phyloP scores from a whole-genome alignment of 2,329 filamentous ascomycete genomes.

The Hysterium pulicare region DNA sequence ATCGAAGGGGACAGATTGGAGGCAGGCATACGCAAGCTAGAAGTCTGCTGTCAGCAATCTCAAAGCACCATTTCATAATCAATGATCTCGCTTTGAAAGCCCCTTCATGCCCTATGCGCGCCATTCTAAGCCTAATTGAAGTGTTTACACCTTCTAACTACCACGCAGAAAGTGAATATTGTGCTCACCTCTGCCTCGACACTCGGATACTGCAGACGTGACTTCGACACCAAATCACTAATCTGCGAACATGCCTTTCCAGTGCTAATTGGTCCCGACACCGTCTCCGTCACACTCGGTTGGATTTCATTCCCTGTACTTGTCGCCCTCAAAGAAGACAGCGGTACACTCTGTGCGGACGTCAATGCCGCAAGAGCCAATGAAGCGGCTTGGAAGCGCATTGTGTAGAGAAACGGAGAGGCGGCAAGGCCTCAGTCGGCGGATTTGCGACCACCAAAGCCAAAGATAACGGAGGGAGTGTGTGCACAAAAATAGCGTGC shows the following conservation, averaged over 20 bases:
- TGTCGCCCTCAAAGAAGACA: neutral
- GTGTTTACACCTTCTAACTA: no score
- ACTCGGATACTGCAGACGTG: conserved; percentile 13
- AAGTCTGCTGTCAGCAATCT: no score
- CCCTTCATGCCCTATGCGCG: no score
- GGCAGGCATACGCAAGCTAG: conserved; percentile 32
- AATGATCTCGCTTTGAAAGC: no score
- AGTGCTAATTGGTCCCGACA: conserved; percentile 28
- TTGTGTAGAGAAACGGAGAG: no score
- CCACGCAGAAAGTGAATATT: no score
- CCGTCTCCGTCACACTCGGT: conserved; percentile 24
- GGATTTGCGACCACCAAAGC: no score
- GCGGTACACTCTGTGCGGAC: neutral
- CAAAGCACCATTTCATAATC: no score
- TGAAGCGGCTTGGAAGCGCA: neutral
- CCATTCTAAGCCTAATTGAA: no score
- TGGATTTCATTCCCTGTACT: conserved; percentile 14
- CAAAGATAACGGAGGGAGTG: no score
- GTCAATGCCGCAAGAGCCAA: neutral
- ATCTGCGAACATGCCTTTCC: conserved; percentile 27
- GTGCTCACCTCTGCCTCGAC: conserved; percentile 28
- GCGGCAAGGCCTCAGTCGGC: no score
- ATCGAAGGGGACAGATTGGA: conserved; percentile 35
- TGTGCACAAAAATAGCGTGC: no score
- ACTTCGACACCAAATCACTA: conserved; percentile 13